Base-by-base conservation (phyloP, 768 basidiomycete genomes). In the Cyathus striatus region DNA sequence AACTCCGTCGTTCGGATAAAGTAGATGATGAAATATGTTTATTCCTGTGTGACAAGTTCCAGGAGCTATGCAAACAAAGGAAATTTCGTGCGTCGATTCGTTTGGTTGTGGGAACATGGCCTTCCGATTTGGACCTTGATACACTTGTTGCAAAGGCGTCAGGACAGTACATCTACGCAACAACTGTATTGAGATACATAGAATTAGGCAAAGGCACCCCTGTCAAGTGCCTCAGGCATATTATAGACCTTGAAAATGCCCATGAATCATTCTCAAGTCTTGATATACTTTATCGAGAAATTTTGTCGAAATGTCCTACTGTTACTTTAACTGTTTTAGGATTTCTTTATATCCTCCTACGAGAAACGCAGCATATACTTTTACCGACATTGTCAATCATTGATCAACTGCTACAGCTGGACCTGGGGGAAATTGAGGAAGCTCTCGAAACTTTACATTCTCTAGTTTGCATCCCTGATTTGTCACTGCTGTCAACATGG, bases 141-240 rank as follows among this genome's bases (percentile, higher is more conserved):
- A 13, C 18, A 14, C 10, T 40, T 2, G 23, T 25, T 40, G 39
- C 39, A 13, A n/a, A 22, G 2, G 10, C 39, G 9, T 22, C 21
- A 23, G 39, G 39, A 9, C 39, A 23, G 18, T 40, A 23, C 23
- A 40, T 40, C 18, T 40, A 40, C 23, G 39, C 39, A 14, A 18
- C 39, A 12, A 40, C 39, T 25, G 23, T 40, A 9, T 9, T 40
- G 13, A 18, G 3, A 6, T 40, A 23, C 3, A 13, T 40, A 18
- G 3, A 40, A 12, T 12, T 16, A n/a, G 14, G 6, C 6, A 32
- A 38, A 16, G 14, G 12, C 13, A 13, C 3, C 12, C 13, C 13
- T 12, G n/a, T n/a, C n/a, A 12, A 16, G 12, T 2, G 36, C 21
- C 4, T 38, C 12, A 20, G 20, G 16, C 3, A n/a, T 18, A 22